Conservation (phyloP, 208 protist species). For the Leishmania arabica region DNA sequence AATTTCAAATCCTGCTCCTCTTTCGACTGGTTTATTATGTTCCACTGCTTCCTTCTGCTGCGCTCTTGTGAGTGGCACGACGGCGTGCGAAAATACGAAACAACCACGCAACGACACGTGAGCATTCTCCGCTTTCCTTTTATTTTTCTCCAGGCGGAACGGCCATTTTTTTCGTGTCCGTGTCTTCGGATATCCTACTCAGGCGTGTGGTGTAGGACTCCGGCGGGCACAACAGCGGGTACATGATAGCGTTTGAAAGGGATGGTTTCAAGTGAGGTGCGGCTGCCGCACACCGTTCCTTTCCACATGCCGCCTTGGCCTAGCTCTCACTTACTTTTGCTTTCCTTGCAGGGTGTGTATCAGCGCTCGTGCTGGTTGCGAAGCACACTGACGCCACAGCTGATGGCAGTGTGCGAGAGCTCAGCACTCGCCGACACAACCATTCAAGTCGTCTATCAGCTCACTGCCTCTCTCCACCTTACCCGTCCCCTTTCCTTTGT, state of each 20-base stretch:
- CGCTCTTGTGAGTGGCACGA: not conserved
- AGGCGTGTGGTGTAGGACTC: not conserved
- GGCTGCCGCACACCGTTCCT: too few relatives aligned
- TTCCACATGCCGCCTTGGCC: not conserved
- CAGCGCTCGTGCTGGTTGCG: not conserved
- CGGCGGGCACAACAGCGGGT: not conserved
- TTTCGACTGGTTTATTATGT: constrained; percentile 3
- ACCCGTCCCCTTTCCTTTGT: not conserved
- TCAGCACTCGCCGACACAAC: not conserved
- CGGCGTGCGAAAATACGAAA: not conserved
- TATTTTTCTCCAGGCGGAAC: too few relatives aligned
- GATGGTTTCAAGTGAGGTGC: not conserved
- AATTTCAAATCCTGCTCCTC: not conserved
- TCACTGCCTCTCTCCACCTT: not conserved
- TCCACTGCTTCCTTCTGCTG: constrained; percentile 21
- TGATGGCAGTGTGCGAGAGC: not conserved
- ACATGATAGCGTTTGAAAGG: not conserved
- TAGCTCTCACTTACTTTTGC: not conserved
- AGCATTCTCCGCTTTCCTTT: not conserved
- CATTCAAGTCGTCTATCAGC: not conserved
- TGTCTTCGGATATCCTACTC: too few relatives aligned
- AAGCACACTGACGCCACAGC: not conserved
- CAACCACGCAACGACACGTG: not conserved
- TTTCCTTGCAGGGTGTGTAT: not conserved
- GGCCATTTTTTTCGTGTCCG: not conserved